These are phyloP conservation scores for Aspergillus sp. DNA, from an alignment of 2,329 filamentous ascomycete genomes.

Conservation along the genomic window DNA sequence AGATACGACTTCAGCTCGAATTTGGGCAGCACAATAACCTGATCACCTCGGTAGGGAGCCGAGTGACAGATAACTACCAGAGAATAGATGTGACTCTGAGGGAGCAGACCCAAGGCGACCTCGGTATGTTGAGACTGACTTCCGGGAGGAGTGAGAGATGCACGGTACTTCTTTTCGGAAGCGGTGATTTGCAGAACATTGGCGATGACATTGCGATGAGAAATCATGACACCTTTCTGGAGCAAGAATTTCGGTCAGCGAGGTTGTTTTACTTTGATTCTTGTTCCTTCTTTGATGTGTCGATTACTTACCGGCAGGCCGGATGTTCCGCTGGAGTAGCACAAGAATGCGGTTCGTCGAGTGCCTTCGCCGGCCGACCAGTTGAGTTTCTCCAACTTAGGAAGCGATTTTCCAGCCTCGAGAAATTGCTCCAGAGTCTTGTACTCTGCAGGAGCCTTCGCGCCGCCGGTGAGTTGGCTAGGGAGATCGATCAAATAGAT, in stretches of 20 bases:
- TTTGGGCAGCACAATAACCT: conserved; percentile 67
- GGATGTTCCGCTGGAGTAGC: conserved; percentile 78
- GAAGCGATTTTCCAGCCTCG: conserved; percentile 53
- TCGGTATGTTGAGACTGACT: conserved; percentile 53
- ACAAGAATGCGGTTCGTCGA: conserved; percentile 71
- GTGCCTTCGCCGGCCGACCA: conserved; percentile 46
- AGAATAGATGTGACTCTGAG: conserved; percentile 80
- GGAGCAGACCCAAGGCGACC: conserved; percentile 66
- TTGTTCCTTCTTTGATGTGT: background rate
- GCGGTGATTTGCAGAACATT: conserved; percentile 65
- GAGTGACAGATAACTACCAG: conserved; percentile 69
- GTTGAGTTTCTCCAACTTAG: conserved; percentile 39
- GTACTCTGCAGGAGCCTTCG: conserved; percentile 47
- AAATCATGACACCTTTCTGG: conserved; percentile 81
- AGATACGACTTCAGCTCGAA: conserved; percentile 71
- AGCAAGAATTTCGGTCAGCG: conserved; percentile 11
- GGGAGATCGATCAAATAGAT: conserved; percentile 71
- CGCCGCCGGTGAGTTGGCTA: conserved; percentile 50
- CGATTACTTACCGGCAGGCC: conserved; percentile 63
- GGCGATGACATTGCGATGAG: conserved; percentile 74
- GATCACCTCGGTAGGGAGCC: conserved; percentile 69
- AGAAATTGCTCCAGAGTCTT: conserved; percentile 68
- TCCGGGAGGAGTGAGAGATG: conserved; percentile 29
- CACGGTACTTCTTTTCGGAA: conserved; percentile 47
- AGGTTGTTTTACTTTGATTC: no score